These are phyloP conservation scores for Dictyostelium intermedium DNA, from an alignment of 78 protist species.

Conservation along the genomic window DNA sequence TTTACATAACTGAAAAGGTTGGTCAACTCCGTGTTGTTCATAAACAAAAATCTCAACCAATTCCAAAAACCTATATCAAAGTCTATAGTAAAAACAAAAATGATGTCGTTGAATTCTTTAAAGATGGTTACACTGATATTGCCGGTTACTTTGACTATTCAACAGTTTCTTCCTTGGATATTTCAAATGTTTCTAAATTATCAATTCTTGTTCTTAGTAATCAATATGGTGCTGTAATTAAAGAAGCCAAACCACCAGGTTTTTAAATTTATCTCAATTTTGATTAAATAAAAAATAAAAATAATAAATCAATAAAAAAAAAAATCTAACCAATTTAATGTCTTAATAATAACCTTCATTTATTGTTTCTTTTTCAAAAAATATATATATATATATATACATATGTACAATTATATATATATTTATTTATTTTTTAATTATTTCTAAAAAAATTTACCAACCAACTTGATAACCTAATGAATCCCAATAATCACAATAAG, in stretches of 20 bases:
- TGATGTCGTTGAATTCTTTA: slow-evolving; percentile 43
- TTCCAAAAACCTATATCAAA: slow-evolving; percentile 59
- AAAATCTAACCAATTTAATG: no score
- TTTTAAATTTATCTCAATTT: no score
- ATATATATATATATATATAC: no score
- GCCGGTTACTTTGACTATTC: slow-evolving; percentile 70
- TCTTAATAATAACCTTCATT: no score
- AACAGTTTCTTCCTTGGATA: slow-evolving; percentile 40
- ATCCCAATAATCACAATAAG: slow-evolving; percentile 58
- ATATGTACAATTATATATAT: no score
- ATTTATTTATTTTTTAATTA: no score
- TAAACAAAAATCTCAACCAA: slow-evolving; percentile 35
- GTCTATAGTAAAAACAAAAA: slow-evolving; percentile 43
- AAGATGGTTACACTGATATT: slow-evolving; percentile 76
- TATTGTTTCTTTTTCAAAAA: neutral
- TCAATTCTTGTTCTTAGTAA: slow-evolving; percentile 53
- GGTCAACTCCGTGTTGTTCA: slow-evolving; percentile 66
- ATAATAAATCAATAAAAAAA: neutral
- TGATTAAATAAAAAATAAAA: neutral
- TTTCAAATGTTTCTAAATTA: slow-evolving; percentile 52
- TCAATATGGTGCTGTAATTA: slow-evolving; percentile 70
- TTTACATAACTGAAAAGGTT: slow-evolving; percentile 39
- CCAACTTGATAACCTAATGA: slow-evolving; percentile 25
- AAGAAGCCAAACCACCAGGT: slow-evolving; percentile 59
- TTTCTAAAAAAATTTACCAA: no score